A percentile compares a stretch with the other conserved stretches of the same genome.
These are phyloP conservation scores for Naganishia vaughanmartiniae DNA, from an alignment of 768 basidiomycete genomes.

Conservation along the genomic window DNA sequence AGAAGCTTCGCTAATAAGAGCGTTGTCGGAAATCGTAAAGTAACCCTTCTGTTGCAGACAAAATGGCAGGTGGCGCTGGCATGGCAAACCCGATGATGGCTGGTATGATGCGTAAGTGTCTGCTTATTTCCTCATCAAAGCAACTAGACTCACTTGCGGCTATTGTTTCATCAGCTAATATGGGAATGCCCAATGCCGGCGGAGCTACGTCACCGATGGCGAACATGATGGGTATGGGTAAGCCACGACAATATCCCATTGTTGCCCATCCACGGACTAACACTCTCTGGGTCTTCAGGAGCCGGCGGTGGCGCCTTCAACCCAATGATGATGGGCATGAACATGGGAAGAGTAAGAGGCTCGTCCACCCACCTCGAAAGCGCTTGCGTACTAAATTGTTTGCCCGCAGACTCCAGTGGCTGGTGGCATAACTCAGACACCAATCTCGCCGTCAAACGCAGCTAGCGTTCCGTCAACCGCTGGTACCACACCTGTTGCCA, in stretches of 20 bases:
- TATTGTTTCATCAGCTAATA: background rate
- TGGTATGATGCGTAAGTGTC: conserved; percentile 30
- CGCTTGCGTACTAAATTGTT: background rate
- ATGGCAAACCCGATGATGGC: conserved; percentile 25
- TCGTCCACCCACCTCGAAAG: background rate
- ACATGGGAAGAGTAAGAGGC: conserved; percentile 41
- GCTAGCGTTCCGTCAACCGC: background rate
- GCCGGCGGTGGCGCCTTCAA: conserved; percentile 37
- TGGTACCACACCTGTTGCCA: conserved; percentile 1
- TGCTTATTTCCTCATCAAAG: background rate
- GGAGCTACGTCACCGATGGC: conserved; percentile 22
- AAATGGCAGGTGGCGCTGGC: conserved; percentile 13
- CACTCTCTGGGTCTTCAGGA: conserved; percentile 24
- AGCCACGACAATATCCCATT: background rate
- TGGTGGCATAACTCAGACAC: conserved; percentile 18
- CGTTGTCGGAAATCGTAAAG: background rate
- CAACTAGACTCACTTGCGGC: background rate
- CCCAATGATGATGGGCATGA: conserved; percentile 44
- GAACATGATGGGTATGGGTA: conserved; percentile 32
- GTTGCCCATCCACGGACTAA: background rate
- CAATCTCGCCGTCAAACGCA: conserved; percentile 10
- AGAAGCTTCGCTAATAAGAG: background rate
- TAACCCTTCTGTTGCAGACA: conserved; percentile 1
- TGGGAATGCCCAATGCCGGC: background rate
- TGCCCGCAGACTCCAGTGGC: conserved; percentile 24